Conservation (phyloP, 495 filamentous ascomycete species). For the Immersiella caudata region DNA sequence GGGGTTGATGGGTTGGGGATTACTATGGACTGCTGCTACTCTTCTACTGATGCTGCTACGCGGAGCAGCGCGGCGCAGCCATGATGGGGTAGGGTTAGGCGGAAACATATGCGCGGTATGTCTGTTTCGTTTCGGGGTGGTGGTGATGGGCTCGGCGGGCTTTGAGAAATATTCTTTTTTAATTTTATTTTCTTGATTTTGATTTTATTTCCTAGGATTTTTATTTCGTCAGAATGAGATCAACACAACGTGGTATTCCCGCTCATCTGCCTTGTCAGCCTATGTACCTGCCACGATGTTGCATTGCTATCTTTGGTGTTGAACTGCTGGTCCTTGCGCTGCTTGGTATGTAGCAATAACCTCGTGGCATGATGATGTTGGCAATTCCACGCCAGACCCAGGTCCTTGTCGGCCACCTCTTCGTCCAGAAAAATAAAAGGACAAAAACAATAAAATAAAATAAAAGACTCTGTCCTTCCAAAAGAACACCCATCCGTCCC, state of each 20-base stretch:
- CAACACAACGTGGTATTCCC: neutral
- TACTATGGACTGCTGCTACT: too few species aligned
- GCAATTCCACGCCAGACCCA: neutral
- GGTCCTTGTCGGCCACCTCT: neutral
- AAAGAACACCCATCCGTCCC: neutral
- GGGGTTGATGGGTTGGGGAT: neutral
- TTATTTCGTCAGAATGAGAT: neutral
- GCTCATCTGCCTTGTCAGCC: neutral
- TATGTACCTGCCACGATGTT: neutral
- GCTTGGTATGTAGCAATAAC: neutral
- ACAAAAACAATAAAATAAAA: neutral
- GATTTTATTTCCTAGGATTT: neutral
- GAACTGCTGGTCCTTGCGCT: neutral
- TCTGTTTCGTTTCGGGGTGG: neutral
- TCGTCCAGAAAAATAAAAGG: neutral
- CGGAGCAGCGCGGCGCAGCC: neutral
- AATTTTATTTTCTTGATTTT: neutral
- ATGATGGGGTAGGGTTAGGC: neutral
- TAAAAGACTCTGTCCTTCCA: neutral
- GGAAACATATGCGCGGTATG: neutral
- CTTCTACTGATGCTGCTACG: too few species aligned
- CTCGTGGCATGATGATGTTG: neutral
- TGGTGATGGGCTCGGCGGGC: neutral
- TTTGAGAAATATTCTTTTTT: neutral
- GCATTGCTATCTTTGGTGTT: neutral